These are phyloP conservation scores for Chlamydomonas schloesseri DNA, from an alignment of 139 green algal species.

Conservation along the genomic window DNA sequence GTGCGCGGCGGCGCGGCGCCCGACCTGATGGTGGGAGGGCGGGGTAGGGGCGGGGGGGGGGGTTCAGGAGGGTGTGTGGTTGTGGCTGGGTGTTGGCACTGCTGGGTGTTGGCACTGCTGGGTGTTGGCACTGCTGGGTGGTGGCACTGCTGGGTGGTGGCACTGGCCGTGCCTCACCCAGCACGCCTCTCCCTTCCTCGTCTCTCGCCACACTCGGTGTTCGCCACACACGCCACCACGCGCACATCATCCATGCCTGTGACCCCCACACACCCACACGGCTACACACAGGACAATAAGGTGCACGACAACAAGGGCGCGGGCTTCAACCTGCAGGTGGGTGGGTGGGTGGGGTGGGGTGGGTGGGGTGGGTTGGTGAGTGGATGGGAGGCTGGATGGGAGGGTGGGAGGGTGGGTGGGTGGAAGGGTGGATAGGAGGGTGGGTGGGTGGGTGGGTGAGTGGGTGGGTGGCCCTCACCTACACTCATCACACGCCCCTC, in stretches of 20 bases:
- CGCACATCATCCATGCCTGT: no score
- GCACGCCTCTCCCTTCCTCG: no score
- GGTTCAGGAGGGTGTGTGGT: no score
- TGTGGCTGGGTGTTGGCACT: no score
- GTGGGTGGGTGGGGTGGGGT: not conserved
- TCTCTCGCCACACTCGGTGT: not conserved
- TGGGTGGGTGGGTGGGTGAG: not conserved
- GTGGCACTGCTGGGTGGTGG: no score
- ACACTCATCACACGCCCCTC: not conserved
- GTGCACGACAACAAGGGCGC: slow-evolving; percentile 25
- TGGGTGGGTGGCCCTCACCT: no score
- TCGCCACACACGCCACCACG: not conserved
- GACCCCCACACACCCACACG: no score
- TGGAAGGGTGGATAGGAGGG: not conserved
- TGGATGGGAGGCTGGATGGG: not conserved
- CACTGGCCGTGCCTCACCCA: no score
- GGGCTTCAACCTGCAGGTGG: slow-evolving; percentile 29
- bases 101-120: no score
- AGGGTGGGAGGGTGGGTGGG: no score
- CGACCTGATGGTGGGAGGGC: slow-evolving; percentile 3
- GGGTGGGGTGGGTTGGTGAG: not conserved
- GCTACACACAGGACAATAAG: slow-evolving; percentile 18
- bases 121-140: no score
- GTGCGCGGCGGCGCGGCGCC: slow-evolving; percentile 51
- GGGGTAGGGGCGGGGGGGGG: not conserved